Base-by-base conservation (phyloP, 257 asterid species). In the Datura wrightii region DNA sequence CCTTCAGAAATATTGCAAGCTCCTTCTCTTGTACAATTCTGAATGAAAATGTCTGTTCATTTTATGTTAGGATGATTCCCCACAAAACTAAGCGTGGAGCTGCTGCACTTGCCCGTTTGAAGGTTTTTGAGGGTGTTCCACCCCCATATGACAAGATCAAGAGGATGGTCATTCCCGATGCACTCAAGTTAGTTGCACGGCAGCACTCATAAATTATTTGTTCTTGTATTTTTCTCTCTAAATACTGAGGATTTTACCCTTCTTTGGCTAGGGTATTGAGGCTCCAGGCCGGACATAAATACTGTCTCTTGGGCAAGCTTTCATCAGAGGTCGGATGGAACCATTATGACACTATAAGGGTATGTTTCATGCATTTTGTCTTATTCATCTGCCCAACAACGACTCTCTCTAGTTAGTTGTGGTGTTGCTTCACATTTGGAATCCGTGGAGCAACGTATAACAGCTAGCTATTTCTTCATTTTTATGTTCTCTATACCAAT, bases 151-250 rank as follows among this genome's bases (percentile, higher is more conserved):
- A 91, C 87, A 91, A 90, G 89, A 85, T 63, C 9, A 91, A 91
- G 89, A 90, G 89, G 84, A 91, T 91, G 94, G 93, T 91, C 62
- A 88, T 91, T 66, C 94, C 94, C 9, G 94, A 91, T 87, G 93
- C 94, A 36, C 94, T 91, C 66, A 91, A 91, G 94, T 91, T 79
- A 86, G 92, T 86, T 50, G 13, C 24, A 2, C 55, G 16, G 34
- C 50, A 0, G 1, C 15, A 31, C 1, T 4, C 1, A 2, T 13
- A 78, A 19, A 5, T 88, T 7, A n/a, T 46, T 34, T 76, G 4
- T 24, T 24, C 79, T 71, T 2, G 18, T n/a, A 7, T 36, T 70
- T 48, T 14, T 4, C 6, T 53, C 6, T 2, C 41, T 15, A 50
- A 46, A 10, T 31, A 14, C 82, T 31, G 82, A 52, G 7, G 46